Base-by-base conservation (phyloP, 1,139 yeast species). In the Entelexis paramagnoliae region DNA sequence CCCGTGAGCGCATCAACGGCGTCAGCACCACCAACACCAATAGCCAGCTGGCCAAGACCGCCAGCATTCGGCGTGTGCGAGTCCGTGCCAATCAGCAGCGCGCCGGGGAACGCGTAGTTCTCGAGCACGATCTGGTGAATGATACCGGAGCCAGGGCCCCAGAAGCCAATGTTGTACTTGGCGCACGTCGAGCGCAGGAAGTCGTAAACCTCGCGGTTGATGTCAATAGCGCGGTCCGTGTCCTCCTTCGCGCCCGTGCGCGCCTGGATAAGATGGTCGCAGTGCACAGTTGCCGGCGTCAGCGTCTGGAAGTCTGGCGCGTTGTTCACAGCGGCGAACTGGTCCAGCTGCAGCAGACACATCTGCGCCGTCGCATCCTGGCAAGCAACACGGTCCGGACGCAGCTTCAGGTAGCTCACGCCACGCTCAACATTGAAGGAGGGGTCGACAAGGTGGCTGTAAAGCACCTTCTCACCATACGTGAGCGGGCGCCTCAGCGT, bases 361-460 rank as follows among this genome's bases (percentile, higher is more conserved):
- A 91, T 91, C 76, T 91, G 98, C 62, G 98, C 98, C 59, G 97
- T 89, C 63, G 98, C 98, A 78, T 91, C 98, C 77, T 91, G 98
- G 79, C 96, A 89, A 57, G 98, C 97, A 64, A 91, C 97, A 76
- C 98, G 86, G 73, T 91, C 98, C 55, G 98, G 98, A 76, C 96
- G 85, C 70, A 91, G 81, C 75, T 91, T 89, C 74, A 91, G 79
- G 77, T 91, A 91, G 40, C 96, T 84, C 57, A 83, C 85, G 75
- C 98, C 98, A 74, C 97, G 85, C 75, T 83, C 85, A 64, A 89
- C 88, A 58, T 86, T 95, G 76, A 88, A 96, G 66, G 79, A 87
- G 62, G 97, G 97, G 67, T 91, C 82, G 70, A 87, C 96, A 72
- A 91, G 79, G 73, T 91, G 98, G 65, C 95, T 95, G 75, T 91